phyloP scores from a whole-genome alignment of 306 rosid genomes.

The Glycine tomentella region DNA sequence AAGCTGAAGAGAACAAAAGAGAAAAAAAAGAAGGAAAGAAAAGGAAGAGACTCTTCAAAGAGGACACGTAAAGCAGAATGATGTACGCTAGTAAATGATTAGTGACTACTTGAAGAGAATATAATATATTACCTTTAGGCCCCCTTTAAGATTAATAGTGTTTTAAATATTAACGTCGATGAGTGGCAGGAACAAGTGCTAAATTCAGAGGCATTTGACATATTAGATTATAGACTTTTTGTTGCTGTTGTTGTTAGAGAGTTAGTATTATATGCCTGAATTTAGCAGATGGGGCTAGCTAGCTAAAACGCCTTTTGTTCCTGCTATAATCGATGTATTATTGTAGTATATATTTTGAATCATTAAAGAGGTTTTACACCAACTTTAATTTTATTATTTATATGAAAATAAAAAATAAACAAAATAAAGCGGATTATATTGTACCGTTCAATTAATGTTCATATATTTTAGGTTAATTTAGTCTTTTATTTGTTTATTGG shows the following conservation, averaged over 20 bases:
- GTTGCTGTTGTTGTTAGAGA: constrained; percentile 48
- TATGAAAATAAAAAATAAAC: neutral
- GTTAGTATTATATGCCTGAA: constrained; percentile 61
- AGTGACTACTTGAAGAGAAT: constrained; percentile 48
- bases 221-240: constrained; percentile 44
- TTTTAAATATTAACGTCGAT: constrained; percentile 22
- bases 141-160: constrained; percentile 34
- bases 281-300: constrained; percentile 72
- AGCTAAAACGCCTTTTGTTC: constrained; percentile 74
- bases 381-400: constrained; percentile 11
- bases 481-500: constrained; percentile 15
- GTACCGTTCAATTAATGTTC: constrained; percentile 6
- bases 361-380: constrained; percentile 10
- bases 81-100: constrained; percentile 55
- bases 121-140: constrained; percentile 22
- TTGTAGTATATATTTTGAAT: constrained; percentile 38
- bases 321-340: constrained; percentile 57
- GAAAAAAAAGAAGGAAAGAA: neutral
- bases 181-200: constrained; percentile 86
- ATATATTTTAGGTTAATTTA: constrained; percentile 3
- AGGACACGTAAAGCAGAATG: no score
- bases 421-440: constrained; percentile 10
- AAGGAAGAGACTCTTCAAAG: constrained; percentile 37
- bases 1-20: constrained; percentile 28
- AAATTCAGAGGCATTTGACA: constrained; percentile 71